A percentile compares a stretch with the other conserved stretches of the same genome.
Evolutionary conservation across 83 land plant species (phyloP).

Genomic region (Isoetes engelmannii): DNA sequence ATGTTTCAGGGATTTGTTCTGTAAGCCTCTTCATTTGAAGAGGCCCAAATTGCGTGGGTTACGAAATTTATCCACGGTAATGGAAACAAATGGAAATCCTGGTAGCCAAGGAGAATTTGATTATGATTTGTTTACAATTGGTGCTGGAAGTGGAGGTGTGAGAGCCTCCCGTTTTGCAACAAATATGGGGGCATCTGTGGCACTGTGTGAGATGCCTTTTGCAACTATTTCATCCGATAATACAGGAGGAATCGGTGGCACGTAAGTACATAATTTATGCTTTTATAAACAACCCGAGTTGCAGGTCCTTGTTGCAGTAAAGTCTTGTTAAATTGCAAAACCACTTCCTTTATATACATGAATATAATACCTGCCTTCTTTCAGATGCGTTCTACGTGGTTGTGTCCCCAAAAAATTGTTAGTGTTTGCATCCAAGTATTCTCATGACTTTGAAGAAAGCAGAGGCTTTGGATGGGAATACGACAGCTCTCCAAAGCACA

Average conservation of each 20-base stretch:
- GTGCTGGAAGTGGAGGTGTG: conserved; percentile 96
- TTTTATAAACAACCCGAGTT: no score
- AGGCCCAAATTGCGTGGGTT: no score
- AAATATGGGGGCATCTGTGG: conserved; percentile 72
- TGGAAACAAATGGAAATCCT: not conserved
- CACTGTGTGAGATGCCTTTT: conserved; percentile 90
- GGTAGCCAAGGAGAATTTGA: conserved; percentile 43
- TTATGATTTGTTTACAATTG: conserved; percentile 87
- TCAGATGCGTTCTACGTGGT: conserved; percentile 92
- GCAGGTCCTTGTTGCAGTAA: no score
- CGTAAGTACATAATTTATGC: conserved; percentile 84
- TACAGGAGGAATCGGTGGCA: conserved; percentile 90
- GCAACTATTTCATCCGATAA: conserved; percentile 73
- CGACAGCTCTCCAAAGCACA: conserved; percentile 77
- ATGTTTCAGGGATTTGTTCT: no score
- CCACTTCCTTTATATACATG: no score
- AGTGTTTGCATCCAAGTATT: conserved; percentile 71
- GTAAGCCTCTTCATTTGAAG: no score
- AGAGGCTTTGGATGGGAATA: conserved; percentile 89
- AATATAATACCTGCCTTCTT: not conserved
- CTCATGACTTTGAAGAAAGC: conserved; percentile 92
- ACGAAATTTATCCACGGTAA: no score
- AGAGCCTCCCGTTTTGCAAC: conserved; percentile 94
- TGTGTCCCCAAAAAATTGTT: conserved; percentile 93
- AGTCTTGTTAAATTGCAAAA: no score